Percentiles rank a stretch among this genome's conserved stretches.
Evolutionary conservation across 2,329 filamentous ascomycete species (phyloP).

Genomic region (Neofusicoccum cordaticola): DNA sequence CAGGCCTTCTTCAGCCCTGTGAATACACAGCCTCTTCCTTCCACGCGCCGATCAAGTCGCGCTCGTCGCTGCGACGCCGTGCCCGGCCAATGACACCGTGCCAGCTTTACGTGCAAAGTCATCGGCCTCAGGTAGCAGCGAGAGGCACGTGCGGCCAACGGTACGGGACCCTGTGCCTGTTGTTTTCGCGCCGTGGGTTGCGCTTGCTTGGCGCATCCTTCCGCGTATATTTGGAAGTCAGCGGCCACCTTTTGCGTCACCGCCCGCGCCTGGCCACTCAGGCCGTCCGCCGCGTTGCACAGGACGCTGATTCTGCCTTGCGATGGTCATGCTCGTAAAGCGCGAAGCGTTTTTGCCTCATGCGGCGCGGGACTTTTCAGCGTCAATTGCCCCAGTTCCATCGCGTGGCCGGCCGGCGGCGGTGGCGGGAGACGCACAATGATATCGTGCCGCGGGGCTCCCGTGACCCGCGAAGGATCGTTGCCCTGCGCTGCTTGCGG

Average conservation of each 20-base stretch:
- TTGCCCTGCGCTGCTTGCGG: neutral
- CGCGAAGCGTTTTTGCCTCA: neutral
- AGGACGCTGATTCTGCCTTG: neutral
- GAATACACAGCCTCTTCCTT: slow-evolving; percentile 12
- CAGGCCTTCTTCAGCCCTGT: slow-evolving; percentile 8
- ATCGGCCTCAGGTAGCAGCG: neutral
- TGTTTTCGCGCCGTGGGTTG: neutral
- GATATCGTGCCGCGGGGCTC: neutral
- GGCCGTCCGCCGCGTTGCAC: neutral
- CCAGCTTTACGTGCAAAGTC: neutral
- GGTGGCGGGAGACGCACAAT: neutral
- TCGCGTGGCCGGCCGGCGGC: neutral
- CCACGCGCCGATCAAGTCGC: neutral
- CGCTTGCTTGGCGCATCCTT: neutral
- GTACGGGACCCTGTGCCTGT: neutral
- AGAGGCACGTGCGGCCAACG: slow-evolving; percentile 1
- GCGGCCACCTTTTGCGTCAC: neutral
- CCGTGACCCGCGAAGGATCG: slow-evolving; percentile 5
- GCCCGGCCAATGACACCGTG: neutral
- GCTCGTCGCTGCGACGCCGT: neutral
- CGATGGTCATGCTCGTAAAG: neutral
- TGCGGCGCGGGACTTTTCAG: neutral
- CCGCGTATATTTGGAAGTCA: slow-evolving; percentile 4
- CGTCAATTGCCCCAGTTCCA: neutral
- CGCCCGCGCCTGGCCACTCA: neutral